Evolutionary conservation across 176 grass and related monocot species (phyloP).

Genomic region (Oryza rufipogon): DNA sequence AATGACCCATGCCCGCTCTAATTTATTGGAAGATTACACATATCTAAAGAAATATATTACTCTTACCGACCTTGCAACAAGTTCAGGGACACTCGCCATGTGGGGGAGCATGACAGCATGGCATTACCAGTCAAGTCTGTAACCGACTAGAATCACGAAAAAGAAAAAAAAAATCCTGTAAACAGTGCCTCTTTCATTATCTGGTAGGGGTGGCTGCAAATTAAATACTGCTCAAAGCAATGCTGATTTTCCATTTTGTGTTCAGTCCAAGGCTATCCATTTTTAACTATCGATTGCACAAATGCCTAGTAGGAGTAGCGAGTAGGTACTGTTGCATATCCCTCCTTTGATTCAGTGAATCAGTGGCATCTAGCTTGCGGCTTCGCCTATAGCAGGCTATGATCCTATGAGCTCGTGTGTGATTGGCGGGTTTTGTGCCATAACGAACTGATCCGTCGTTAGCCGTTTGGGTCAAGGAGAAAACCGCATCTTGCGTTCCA

Average conservation of each 20-base stretch:
- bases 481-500: neutral
- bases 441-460: constrained; percentile 28
- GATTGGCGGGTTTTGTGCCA: constrained; percentile 17
- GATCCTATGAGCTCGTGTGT: neutral
- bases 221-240: neutral
- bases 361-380: neutral
- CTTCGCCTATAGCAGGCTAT: neutral
- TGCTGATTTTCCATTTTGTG: neutral
- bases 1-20: neutral
- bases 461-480: neutral
- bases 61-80: neutral
- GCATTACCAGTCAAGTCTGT: neutral
- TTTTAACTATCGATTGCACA: too few relatives aligned
- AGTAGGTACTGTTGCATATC: neutral
- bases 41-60: neutral
- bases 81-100: constrained; percentile 10
- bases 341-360: neutral
- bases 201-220: neutral
- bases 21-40: neutral
- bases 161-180: neutral
- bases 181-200: constrained; percentile 1
- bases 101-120: constrained; percentile 14
- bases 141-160: neutral
- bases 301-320: too few relatives aligned
- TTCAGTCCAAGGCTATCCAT: neutral